These are phyloP conservation scores for Calophaca sinica DNA, from an alignment of 306 rosid species.

Conservation along the genomic window DNA sequence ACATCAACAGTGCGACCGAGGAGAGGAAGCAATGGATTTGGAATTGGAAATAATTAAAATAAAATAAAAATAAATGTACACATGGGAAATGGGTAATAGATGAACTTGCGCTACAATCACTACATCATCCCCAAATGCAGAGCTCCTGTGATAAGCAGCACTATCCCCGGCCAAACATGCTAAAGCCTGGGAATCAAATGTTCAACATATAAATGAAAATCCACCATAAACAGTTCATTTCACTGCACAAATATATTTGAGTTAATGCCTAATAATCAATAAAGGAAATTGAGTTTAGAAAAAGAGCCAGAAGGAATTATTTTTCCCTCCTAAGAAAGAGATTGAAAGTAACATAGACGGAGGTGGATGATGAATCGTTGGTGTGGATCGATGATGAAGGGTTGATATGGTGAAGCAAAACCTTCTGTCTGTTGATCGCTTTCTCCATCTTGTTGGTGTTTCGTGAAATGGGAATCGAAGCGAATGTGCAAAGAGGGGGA, in stretches of 20 bases:
- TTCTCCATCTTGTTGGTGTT: conserved; percentile 60
- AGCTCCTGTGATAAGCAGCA: conserved; percentile 79
- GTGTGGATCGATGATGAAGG: conserved; percentile 55
- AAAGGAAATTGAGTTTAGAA: neutral
- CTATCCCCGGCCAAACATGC: conserved; percentile 87
- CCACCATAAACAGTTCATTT: neutral
- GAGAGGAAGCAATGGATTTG: too few relatives aligned
- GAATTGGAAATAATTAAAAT: too few relatives aligned
- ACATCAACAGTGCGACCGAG: too few relatives aligned
- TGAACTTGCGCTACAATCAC: conserved; percentile 90
- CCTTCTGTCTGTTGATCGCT: conserved; percentile 74
- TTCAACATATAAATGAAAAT: conserved; percentile 22
- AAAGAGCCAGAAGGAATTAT: neutral
- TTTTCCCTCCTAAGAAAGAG: neutral
- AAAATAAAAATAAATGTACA: too few relatives aligned
- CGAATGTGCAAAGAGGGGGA: neutral
- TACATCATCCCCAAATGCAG: conserved; percentile 81
- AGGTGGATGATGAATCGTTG: conserved; percentile 48
- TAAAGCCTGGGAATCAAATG: conserved; percentile 64
- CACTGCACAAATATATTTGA: neutral
- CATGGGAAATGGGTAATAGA: conserved; percentile 14
- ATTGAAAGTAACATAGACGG: conserved; percentile 58
- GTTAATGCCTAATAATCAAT: conserved; percentile 12
- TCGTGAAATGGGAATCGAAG: neutral
- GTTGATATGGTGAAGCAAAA: conserved; percentile 75